Evolutionary conservation across 78 protist species (phyloP).

Genomic region (Bodo saltans): DNA sequence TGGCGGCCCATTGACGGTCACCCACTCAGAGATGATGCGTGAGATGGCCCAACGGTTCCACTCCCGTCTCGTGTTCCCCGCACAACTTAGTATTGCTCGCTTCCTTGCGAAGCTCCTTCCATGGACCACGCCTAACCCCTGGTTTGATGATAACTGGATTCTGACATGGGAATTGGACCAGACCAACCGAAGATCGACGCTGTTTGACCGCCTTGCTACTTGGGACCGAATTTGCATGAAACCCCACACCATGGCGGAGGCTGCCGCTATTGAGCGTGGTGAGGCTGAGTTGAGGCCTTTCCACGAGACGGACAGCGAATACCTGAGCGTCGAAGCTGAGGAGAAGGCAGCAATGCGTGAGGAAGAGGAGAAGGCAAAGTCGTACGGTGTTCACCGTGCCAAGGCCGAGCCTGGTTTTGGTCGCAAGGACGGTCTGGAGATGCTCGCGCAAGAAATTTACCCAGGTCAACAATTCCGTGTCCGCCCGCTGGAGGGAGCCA

Average conservation of each 20-base stretch:
- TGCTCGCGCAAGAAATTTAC: not conserved
- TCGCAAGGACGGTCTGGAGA: not conserved
- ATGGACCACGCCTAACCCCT: not conserved
- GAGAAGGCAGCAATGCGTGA: not conserved
- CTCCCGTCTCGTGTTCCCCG: constrained; percentile 1
- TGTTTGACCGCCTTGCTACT: not conserved
- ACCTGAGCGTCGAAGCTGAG: not conserved
- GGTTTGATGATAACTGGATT: not conserved
- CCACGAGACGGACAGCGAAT: not conserved
- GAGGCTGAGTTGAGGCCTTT: not conserved
- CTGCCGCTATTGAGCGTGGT: not conserved
- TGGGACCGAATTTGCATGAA: not conserved
- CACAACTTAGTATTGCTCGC: not conserved
- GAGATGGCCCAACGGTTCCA: not conserved
- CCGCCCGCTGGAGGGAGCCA: not conserved
- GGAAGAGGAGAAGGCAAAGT: not conserved
- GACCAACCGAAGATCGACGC: not conserved
- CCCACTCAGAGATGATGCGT: not conserved
- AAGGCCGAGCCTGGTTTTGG: not conserved
- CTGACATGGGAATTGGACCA: not conserved
- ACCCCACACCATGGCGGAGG: not conserved
- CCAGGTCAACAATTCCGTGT: not conserved
- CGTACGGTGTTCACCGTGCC: not conserved
- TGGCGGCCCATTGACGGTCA: constrained; percentile 17
- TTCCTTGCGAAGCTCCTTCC: not conserved